Conservation (phyloP, 2,329 filamentous ascomycete species). For the Eurotiales sp. region DNA sequence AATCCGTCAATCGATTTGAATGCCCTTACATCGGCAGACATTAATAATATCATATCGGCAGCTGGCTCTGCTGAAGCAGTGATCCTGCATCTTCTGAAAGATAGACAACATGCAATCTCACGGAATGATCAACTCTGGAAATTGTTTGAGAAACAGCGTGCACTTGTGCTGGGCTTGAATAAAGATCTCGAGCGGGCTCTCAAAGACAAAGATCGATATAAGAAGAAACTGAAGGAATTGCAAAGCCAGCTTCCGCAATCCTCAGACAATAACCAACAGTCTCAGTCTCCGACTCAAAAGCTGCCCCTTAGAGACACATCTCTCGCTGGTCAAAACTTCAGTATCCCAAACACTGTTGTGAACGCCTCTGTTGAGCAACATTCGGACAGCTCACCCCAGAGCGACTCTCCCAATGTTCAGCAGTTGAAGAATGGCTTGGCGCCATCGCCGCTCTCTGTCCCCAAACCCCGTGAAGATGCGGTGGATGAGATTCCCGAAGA, state of each 20-base stretch:
- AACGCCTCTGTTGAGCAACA: background rate
- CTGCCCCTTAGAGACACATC: background rate
- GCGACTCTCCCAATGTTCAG: background rate
- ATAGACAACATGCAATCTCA: slow-evolving; percentile 82
- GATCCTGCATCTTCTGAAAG: slow-evolving; percentile 81
- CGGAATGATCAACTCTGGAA: slow-evolving; percentile 95
- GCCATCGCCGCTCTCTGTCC: background rate
- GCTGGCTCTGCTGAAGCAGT: slow-evolving; percentile 87
- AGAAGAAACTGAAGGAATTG: slow-evolving; percentile 81
- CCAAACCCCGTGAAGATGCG: background rate
- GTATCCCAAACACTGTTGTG: background rate
- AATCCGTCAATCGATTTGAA: slow-evolving; percentile 57
- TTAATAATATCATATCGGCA: slow-evolving; percentile 72
- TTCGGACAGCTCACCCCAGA: background rate
- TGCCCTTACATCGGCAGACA: slow-evolving; percentile 65
- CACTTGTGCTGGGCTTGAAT: slow-evolving; percentile 89
- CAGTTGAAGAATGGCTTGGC: background rate
- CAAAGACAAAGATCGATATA: slow-evolving; percentile 92
- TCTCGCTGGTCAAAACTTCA: background rate
- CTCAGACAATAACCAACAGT: slow-evolving; percentile 21
- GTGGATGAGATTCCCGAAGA: background rate
- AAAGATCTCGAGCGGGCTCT: slow-evolving; percentile 87
- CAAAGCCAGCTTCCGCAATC: slow-evolving; percentile 46
- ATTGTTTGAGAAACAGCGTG: slow-evolving; percentile 90
- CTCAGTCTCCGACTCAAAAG: slow-evolving; percentile 16